Percentiles rank a stretch among this genome's conserved stretches.
Evolutionary conservation across 257 asterid species (phyloP).

Genomic region (Solanum sejunctum): DNA sequence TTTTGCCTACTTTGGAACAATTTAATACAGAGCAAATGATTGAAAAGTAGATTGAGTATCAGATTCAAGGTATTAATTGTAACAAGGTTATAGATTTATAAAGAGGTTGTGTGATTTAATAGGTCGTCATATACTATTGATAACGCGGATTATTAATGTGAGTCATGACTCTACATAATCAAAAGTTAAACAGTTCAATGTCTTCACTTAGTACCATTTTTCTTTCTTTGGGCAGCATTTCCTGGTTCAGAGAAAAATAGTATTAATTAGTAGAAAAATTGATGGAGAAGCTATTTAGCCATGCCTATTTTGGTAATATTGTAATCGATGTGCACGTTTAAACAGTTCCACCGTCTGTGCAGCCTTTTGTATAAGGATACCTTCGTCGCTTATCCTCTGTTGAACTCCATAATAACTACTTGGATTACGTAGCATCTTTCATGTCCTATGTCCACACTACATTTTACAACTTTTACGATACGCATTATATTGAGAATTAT

Average conservation of each 20-base stretch:
- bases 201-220: background rate
- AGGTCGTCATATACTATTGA: background rate
- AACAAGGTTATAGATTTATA: background rate
- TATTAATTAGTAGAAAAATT: background rate
- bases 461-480: background rate
- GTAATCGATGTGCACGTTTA: background rate
- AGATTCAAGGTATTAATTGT: conserved; percentile 34
- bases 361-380: background rate
- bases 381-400: background rate
- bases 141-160: background rate
- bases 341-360: background rate
- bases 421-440: too few species aligned
- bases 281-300: too few species aligned
- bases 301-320: background rate
- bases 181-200: background rate
- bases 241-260: conserved; percentile 7
- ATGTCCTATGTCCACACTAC: background rate
- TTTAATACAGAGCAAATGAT: conserved; percentile 38
- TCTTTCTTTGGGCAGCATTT: conserved; percentile 34
- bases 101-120: background rate
- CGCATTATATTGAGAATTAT: background rate
- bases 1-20: conserved; percentile 59
- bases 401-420: background rate
- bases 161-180: background rate
- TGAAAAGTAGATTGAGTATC: conserved; percentile 64